A percentile compares a stretch with the other conserved stretches of the same genome.
Evolutionary conservation across 2,329 filamentous ascomycete species (phyloP).

Genomic region (Alternaria sp.): DNA sequence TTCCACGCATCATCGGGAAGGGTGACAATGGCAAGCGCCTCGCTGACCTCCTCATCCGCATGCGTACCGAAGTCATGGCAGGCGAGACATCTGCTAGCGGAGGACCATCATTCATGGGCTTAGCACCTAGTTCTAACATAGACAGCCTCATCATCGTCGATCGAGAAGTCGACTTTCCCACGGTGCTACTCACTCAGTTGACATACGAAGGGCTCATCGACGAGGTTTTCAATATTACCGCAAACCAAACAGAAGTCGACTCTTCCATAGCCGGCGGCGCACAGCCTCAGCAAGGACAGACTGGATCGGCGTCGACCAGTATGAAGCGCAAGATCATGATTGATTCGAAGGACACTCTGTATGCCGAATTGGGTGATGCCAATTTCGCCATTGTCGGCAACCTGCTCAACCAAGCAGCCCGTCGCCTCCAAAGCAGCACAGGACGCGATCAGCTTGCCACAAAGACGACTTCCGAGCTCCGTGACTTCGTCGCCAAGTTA

Average conservation of each 20-base stretch:
- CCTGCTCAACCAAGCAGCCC: constrained; percentile 87
- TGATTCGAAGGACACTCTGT: constrained; percentile 89
- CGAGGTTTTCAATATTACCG: constrained; percentile 88
- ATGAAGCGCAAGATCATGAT: constrained; percentile 87
- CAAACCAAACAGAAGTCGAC: constrained; percentile 93
- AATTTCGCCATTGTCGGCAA: constrained; percentile 96
- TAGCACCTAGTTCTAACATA: constrained; percentile 85
- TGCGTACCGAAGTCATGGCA: constrained; percentile 87
- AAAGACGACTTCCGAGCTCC: constrained; percentile 88
- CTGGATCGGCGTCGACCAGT: constrained; percentile 57
- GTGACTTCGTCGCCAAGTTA: constrained; percentile 93
- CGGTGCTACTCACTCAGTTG: constrained; percentile 88
- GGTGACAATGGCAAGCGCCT: constrained; percentile 92
- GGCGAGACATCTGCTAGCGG: constrained; percentile 73
- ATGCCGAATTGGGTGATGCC: constrained; percentile 84
- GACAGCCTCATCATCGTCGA: constrained; percentile 96
- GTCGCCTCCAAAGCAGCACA: constrained; percentile 85
- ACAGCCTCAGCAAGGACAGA: constrained; percentile 66
- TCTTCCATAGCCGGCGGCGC: constrained; percentile 85
- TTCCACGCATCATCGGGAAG: constrained; percentile 93
- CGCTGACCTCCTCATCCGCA: constrained; percentile 84
- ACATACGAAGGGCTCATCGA: constrained; percentile 97
- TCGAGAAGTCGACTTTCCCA: constrained; percentile 92
- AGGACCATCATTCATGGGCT: constrained; percentile 65
- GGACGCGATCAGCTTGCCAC: constrained; percentile 81